Percentiles rank a stretch among this genome's conserved stretches.
phyloP scores from a whole-genome alignment of 805 yeast genomes.

The Candida glaebosa region DNA sequence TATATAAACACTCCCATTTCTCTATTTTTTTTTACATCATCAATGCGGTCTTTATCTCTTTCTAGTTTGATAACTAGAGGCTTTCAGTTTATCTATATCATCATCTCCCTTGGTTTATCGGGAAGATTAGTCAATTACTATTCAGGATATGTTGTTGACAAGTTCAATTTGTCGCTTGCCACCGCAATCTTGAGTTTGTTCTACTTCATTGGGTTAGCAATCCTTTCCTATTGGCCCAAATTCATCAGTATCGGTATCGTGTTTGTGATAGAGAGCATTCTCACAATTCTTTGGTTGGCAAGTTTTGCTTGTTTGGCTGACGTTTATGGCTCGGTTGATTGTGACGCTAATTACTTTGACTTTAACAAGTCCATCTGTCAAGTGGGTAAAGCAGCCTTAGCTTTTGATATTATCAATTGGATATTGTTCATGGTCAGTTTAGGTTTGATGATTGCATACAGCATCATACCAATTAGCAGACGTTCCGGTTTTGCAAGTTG shows the following conservation, averaged over 20 bases:
- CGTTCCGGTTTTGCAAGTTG: background rate
- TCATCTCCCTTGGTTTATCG: conserved; percentile 14
- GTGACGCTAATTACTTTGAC: conserved; percentile 4
- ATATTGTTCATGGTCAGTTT: conserved; percentile 16
- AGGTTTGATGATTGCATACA: conserved; percentile 12
- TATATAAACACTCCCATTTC: background rate
- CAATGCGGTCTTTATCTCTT: background rate
- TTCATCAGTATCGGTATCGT: conserved; percentile 11
- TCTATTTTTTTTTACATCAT: background rate
- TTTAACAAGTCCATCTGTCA: conserved; percentile 11
- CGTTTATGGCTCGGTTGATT: conserved; percentile 13
- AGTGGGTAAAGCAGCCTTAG: conserved; percentile 20
- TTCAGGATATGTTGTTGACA: conserved; percentile 6
- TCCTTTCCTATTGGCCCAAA: conserved; percentile 8
- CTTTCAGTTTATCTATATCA: conserved; percentile 14
- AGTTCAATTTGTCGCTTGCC: conserved; percentile 12
- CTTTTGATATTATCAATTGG: conserved; percentile 20
- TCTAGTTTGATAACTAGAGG: conserved; percentile 10
- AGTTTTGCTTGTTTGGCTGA: conserved; percentile 20
- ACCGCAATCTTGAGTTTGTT: conserved; percentile 10
- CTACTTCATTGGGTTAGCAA: conserved; percentile 7
- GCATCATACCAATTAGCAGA: conserved; percentile 15
- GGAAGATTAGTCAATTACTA: conserved; percentile 10
- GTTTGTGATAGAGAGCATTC: conserved; percentile 13
- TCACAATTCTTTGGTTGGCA: conserved; percentile 21